A percentile compares a stretch with the other conserved stretches of the same genome.
These are phyloP conservation scores for Phaeophleospora eucalypticola DNA, from an alignment of 2,329 filamentous ascomycete species.

Conservation along the genomic window DNA sequence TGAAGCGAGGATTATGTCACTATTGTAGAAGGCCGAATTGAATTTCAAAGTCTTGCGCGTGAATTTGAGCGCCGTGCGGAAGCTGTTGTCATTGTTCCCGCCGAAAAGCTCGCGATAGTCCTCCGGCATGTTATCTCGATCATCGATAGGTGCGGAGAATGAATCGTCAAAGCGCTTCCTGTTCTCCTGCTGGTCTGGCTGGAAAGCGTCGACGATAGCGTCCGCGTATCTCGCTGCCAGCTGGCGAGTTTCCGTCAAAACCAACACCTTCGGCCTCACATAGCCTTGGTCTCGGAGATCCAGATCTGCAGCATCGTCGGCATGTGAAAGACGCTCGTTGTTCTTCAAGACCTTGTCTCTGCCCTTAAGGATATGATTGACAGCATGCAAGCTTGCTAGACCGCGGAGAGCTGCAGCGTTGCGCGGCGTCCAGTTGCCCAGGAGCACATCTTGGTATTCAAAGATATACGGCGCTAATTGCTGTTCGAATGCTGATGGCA, in stretches of 20 bases:
- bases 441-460: slow-evolving; percentile 75
- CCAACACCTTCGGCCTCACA: slow-evolving; percentile 86
- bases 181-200: slow-evolving; percentile 91
- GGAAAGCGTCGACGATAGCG: slow-evolving; percentile 68
- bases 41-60: slow-evolving; percentile 93
- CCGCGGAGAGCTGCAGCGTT: slow-evolving; percentile 68
- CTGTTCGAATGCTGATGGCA: slow-evolving; percentile 54
- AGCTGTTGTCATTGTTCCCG: slow-evolving; percentile 96
- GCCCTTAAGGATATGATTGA: slow-evolving; percentile 93
- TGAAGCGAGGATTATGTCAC: slow-evolving; percentile 89
- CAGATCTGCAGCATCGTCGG: slow-evolving; percentile 48
- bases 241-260: slow-evolving; percentile 83
- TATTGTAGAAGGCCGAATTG: slow-evolving; percentile 93
- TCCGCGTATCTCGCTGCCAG: slow-evolving; percentile 76
- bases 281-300: slow-evolving; percentile 92
- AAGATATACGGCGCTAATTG: slow-evolving; percentile 69
- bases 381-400: slow-evolving; percentile 72
- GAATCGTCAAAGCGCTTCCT: slow-evolving; percentile 84
- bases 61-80: slow-evolving; percentile 92
- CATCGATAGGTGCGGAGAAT: slow-evolving; percentile 66
- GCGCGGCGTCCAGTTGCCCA: slow-evolving; percentile 64
- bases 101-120: slow-evolving; percentile 88
- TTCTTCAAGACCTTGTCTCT: slow-evolving; percentile 90
- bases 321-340: slow-evolving; percentile 70
- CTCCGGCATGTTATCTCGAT: slow-evolving; percentile 65